A percentile compares a stretch with the other conserved stretches of the same genome.
phyloP scores from a whole-genome alignment of 768 basidiomycete species.

The Xanthoconium purpureum region DNA sequence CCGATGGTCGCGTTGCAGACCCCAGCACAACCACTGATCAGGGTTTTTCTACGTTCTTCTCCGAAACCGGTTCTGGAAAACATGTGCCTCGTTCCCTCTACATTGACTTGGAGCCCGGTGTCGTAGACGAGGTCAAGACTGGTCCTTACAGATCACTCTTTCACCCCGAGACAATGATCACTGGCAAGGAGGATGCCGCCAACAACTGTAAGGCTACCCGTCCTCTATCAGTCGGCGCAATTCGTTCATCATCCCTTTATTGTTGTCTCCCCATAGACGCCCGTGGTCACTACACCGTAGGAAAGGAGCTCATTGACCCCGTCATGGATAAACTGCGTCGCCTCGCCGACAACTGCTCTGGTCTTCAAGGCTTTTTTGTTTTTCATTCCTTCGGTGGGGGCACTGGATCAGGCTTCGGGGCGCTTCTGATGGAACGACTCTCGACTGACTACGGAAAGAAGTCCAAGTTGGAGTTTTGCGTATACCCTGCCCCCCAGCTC shows the following conservation, averaged over 20 bases:
- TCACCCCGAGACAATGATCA: constrained; percentile 96
- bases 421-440: constrained; percentile 93
- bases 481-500: constrained; percentile 93
- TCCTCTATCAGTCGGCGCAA: background rate
- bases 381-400: constrained; percentile 99
- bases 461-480: constrained; percentile 97
- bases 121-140: constrained; percentile 91
- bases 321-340: constrained; percentile 97
- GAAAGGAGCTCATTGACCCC: constrained; percentile 95
- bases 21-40: constrained; percentile 57
- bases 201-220: constrained; percentile 84
- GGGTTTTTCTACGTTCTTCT: constrained; percentile 98
- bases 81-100: constrained; percentile 96
- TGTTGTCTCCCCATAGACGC: constrained; percentile 58
- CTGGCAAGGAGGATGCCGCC: constrained; percentile 98
- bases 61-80: constrained; percentile 90
- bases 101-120: constrained; percentile 93
- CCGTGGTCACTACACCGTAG: constrained; percentile 98
- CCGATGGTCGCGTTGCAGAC: constrained; percentile 82
- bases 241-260: constrained; percentile 15
- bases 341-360: constrained; percentile 95
- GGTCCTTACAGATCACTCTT: constrained; percentile 92
- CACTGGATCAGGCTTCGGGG: constrained; percentile 98
- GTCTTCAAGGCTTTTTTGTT: constrained; percentile 99
- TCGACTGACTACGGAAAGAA: constrained; percentile 99